Conservation (phyloP, 345 rosid genomes). For the Euphorbia lathyris region DNA sequence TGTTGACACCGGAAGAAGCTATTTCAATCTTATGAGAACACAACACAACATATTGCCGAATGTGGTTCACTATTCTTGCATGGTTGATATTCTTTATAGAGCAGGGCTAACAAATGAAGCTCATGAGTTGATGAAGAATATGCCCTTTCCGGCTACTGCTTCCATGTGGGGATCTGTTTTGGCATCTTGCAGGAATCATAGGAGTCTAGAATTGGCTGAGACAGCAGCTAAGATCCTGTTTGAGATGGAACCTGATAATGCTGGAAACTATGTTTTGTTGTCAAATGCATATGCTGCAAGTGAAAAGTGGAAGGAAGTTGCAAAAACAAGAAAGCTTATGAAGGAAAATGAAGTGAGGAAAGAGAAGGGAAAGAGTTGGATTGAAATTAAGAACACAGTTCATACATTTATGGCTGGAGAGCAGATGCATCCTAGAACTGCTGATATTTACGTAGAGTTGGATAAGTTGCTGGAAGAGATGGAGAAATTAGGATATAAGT, state of each 20-base stretch:
- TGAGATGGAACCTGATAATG: constrained; percentile 67
- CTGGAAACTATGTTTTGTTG: constrained; percentile 69
- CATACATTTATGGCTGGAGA: constrained; percentile 65
- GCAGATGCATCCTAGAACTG: constrained; percentile 50
- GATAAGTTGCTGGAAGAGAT: constrained; percentile 47
- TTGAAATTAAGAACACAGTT: constrained; percentile 60
- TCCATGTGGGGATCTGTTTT: constrained; percentile 86
- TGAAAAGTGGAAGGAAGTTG: constrained; percentile 61
- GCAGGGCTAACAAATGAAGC: constrained; percentile 66
- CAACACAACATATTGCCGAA: constrained; percentile 47
- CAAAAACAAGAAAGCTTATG: constrained; percentile 51
- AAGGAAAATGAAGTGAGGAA: constrained; percentile 53
- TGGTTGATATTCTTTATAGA: constrained; percentile 80
- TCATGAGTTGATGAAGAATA: constrained; percentile 43
- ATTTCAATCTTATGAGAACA: constrained; percentile 57
- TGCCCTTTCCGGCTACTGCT: constrained; percentile 66
- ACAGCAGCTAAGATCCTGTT: constrained; percentile 65
- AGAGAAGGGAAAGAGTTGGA: constrained; percentile 79
- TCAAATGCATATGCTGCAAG: constrained; percentile 62
- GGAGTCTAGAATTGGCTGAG: constrained; percentile 62
- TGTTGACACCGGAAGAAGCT: constrained; percentile 53
- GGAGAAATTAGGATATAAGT: constrained; percentile 49
- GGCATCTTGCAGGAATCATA: constrained; percentile 61
- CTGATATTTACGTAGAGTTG: constrained; percentile 46
- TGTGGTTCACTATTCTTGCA: constrained; percentile 73